Conservation (phyloP, 169 alveolate species). For the Plasmodium chabaudi region DNA sequence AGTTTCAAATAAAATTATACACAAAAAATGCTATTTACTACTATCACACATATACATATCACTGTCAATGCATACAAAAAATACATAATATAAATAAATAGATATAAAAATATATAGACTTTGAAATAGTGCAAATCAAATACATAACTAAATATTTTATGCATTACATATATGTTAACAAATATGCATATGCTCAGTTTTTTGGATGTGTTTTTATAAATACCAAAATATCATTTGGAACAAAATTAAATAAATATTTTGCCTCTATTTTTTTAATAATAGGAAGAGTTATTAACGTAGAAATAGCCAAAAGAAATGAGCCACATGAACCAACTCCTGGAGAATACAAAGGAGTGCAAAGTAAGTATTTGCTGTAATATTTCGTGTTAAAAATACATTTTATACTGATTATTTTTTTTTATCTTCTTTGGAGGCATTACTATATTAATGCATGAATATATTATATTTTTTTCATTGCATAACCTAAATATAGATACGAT, state of each 20-base stretch:
- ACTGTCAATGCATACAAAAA: no score
- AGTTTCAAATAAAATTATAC: no score
- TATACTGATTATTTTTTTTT: neutral
- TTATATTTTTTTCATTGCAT: neutral
- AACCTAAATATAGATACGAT: slow-evolving; percentile 22
- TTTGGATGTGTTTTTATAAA: slow-evolving; percentile 1
- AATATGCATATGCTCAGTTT: neutral
- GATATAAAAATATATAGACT: no score
- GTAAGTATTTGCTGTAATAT: slow-evolving; percentile 7
- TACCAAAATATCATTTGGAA: no score
- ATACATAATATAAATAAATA: no score
- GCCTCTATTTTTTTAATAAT: slow-evolving; percentile 43
- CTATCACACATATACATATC: no score
- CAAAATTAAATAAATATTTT: no score
- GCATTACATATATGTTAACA: no score
- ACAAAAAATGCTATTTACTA: no score
- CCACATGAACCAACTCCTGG: slow-evolving; percentile 78
- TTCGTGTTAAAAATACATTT: neutral
- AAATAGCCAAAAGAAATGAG: slow-evolving; percentile 70
- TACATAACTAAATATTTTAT: no score
- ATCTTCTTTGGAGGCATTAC: neutral
- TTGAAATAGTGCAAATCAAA: no score
- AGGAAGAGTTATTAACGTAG: slow-evolving; percentile 73
- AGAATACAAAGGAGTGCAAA: slow-evolving; percentile 66
- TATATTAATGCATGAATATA: neutral